Evolutionary conservation across 2,329 filamentous ascomycete genomes (phyloP).

Genomic region (Fusarium nygamai): DNA sequence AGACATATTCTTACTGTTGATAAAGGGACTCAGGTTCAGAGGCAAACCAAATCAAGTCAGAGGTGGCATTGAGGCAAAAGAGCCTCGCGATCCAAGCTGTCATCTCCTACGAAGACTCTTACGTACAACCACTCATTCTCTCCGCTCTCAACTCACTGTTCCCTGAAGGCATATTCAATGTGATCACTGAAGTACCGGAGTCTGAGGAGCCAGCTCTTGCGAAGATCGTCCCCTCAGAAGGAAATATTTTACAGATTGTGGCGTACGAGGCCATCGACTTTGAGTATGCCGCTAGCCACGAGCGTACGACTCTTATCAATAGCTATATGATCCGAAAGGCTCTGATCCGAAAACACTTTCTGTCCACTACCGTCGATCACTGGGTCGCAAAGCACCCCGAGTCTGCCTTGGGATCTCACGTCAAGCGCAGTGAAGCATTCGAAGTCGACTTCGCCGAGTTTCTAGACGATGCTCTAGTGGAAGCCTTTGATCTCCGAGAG

Average conservation of each 20-base stretch:
- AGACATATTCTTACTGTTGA: constrained; percentile 51
- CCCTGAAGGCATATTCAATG: constrained; percentile 61
- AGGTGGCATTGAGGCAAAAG: constrained; percentile 36
- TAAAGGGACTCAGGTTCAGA: constrained; percentile 42
- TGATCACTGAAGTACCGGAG: constrained; percentile 59
- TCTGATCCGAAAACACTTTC: constrained; percentile 94
- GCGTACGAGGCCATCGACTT: constrained; percentile 92
- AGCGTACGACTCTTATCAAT: constrained; percentile 76
- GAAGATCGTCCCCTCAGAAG: constrained; percentile 47
- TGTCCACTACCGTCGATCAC: constrained; percentile 82
- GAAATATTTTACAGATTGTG: constrained; percentile 77
- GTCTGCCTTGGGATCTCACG: constrained; percentile 73
- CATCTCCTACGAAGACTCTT: constrained; percentile 85
- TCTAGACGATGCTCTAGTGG: constrained; percentile 89
- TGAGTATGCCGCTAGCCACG: constrained; percentile 72
- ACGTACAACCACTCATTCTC: constrained; percentile 88
- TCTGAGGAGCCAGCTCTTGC: constrained; percentile 49
- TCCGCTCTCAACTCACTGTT: constrained; percentile 74
- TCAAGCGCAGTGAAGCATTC: constrained; percentile 84
- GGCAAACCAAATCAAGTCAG: constrained; percentile 16
- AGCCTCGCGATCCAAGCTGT: constrained; percentile 65
- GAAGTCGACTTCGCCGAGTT: constrained; percentile 98
- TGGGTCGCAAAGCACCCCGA: constrained; percentile 87
- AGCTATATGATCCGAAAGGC: constrained; percentile 97
- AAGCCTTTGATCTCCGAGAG: constrained; percentile 86